These are phyloP conservation scores for Naganishia onofrii DNA, from an alignment of 768 basidiomycete genomes.

Conservation along the genomic window DNA sequence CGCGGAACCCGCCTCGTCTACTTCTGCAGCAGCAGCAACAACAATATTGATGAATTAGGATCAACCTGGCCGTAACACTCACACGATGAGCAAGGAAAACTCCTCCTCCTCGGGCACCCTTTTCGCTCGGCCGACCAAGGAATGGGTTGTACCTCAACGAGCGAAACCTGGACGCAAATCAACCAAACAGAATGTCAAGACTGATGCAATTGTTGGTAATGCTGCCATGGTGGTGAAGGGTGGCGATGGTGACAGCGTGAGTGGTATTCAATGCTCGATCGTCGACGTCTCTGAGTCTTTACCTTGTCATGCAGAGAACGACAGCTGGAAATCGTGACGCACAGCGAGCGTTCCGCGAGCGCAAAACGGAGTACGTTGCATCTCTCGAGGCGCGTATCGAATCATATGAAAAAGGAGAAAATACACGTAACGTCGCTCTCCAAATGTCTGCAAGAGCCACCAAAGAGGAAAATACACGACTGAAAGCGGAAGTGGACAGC, in stretches of 20 bases:
- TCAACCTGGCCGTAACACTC: too few species aligned
- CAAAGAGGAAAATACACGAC: slow-evolving; percentile 69
- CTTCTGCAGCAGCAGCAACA: neutral
- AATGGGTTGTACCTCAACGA: slow-evolving; percentile 51
- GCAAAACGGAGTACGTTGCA: slow-evolving; percentile 81
- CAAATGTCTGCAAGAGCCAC: slow-evolving; percentile 77
- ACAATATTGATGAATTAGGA: slow-evolving; percentile 1
- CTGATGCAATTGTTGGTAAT: neutral
- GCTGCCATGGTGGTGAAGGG: neutral
- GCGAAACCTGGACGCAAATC: slow-evolving; percentile 50
- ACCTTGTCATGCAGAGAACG: neutral
- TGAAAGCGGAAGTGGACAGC: slow-evolving; percentile 20
- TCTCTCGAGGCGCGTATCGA: slow-evolving; percentile 82
- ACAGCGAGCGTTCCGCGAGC: slow-evolving; percentile 83
- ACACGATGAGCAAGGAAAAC: slow-evolving; percentile 22
- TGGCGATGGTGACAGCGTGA: neutral
- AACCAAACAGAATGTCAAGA: slow-evolving; percentile 15
- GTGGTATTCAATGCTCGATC: neutral
- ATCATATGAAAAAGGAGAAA: slow-evolving; percentile 84
- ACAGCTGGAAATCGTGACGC: slow-evolving; percentile 59
- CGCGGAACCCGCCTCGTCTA: neutral
- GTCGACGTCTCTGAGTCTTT: neutral
- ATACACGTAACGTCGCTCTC: slow-evolving; percentile 78
- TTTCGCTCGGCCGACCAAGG: slow-evolving; percentile 49
- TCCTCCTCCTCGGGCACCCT: slow-evolving; percentile 48